phyloP scores from a whole-genome alignment of 805 yeast species.

The Torulaspora franciscae region DNA sequence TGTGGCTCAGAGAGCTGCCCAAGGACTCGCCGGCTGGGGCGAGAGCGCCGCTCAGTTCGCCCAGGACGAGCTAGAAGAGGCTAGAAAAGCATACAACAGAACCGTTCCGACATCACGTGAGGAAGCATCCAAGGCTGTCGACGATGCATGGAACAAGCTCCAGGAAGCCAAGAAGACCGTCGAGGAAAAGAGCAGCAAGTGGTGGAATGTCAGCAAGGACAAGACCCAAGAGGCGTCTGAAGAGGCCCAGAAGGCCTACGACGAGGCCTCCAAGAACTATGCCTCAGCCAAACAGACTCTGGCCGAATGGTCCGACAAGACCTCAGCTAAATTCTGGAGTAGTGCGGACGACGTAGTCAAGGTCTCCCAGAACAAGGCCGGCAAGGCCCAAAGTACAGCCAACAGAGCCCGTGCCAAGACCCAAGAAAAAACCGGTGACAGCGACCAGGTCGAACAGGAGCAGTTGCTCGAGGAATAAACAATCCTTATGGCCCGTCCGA shows the following conservation, averaged over 20 bases:
- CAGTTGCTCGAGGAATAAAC: constrained; percentile 13
- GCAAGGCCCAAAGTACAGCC: constrained; percentile 20
- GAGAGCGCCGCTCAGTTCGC: constrained; percentile 42
- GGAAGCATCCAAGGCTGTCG: constrained; percentile 36
- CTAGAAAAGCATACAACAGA: constrained; percentile 35
- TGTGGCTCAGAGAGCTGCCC: constrained; percentile 36
- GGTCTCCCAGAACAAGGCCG: constrained; percentile 25
- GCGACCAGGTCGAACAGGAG: constrained; percentile 12
- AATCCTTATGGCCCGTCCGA: background rate
- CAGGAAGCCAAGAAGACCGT: constrained; percentile 37
- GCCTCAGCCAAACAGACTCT: constrained; percentile 16
- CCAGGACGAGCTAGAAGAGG: constrained; percentile 39
- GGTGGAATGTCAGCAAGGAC: constrained; percentile 40
- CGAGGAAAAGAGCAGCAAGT: constrained; percentile 31
- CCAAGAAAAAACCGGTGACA: constrained; percentile 8
- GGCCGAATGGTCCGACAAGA: constrained; percentile 31
- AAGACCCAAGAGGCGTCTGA: constrained; percentile 36
- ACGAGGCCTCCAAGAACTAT: constrained; percentile 25
- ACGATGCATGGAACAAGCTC: constrained; percentile 30
- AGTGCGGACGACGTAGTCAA: constrained; percentile 34
- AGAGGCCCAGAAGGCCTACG: constrained; percentile 32
- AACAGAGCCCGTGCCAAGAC: constrained; percentile 13
- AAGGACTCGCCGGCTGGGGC: constrained; percentile 45
- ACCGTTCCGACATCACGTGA: constrained; percentile 37
- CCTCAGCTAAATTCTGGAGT: constrained; percentile 31